Evolutionary conservation across 2,329 filamentous ascomycete species (phyloP).

Genomic region (Arthroderma sp.): DNA sequence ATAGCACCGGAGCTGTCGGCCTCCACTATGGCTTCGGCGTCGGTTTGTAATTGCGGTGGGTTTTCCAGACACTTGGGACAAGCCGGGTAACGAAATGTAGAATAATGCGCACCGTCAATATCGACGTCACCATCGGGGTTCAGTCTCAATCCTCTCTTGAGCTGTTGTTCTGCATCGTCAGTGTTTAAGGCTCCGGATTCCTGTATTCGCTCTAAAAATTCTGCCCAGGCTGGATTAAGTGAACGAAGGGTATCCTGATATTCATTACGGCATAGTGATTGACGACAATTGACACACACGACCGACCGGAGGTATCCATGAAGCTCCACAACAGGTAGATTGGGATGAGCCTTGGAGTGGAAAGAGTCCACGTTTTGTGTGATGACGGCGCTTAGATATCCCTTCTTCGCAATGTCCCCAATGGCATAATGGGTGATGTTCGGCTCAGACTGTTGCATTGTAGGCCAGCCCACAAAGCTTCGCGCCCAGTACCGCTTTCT

Average conservation of each 20-base stretch:
- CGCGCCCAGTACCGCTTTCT: conserved; percentile 92
- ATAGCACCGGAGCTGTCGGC: conserved; percentile 73
- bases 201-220: conserved; percentile 59
- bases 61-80: conserved; percentile 65
- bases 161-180: conserved; percentile 58
- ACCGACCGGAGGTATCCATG: conserved; percentile 80
- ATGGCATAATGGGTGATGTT: conserved; percentile 72
- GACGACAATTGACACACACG: conserved; percentile 66
- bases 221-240: conserved; percentile 77
- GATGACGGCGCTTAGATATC: conserved; percentile 62
- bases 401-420: conserved; percentile 55
- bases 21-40: conserved; percentile 46
- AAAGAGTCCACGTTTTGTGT: conserved; percentile 98
- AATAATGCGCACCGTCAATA: conserved; percentile 72
- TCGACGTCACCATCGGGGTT: conserved; percentile 96
- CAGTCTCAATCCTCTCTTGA: conserved; percentile 57
- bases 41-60: conserved; percentile 45
- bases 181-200: conserved; percentile 63
- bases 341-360: conserved; percentile 63
- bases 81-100: conserved; percentile 78
- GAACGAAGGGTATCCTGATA: conserved; percentile 66
- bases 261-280: conserved; percentile 53
- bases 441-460: conserved; percentile 61
- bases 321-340: conserved; percentile 64
- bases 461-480: conserved; percentile 86